Evolutionary conservation across 2,329 filamentous ascomycete species (phyloP).

Genomic region (Sarocladium oryzae): DNA sequence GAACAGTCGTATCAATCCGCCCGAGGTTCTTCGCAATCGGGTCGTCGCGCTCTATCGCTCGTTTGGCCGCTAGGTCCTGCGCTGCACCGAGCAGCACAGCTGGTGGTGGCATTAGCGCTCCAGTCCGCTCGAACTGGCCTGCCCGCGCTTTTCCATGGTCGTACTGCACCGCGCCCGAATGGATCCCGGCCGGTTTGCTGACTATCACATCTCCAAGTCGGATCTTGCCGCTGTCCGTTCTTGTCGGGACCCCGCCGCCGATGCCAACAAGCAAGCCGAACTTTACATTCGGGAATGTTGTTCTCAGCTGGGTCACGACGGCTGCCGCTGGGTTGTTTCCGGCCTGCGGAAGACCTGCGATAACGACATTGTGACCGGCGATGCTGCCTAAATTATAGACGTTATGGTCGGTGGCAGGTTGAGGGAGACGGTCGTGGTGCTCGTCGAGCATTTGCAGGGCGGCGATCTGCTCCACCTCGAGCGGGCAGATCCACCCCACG

Average conservation of each 20-base stretch:
- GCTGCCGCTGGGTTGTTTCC: conserved; percentile 23
- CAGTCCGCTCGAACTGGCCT: conserved; percentile 15
- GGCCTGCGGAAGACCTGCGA: conserved; percentile 24
- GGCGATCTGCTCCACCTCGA: conserved; percentile 20
- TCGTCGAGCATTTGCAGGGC: conserved; percentile 21
- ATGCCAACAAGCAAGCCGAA: conserved; percentile 18
- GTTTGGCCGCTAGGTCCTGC: conserved; percentile 10
- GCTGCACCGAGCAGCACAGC: conserved; percentile 14
- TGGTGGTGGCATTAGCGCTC: conserved; percentile 12
- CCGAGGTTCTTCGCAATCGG: background rate
- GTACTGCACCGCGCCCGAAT: conserved; percentile 15
- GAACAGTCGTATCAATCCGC: background rate
- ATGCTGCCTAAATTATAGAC: conserved; percentile 24
- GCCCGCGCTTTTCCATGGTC: conserved; percentile 15
- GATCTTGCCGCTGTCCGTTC: conserved; percentile 15
- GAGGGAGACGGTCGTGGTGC: conserved; percentile 13
- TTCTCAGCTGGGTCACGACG: conserved; percentile 25
- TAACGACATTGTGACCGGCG: conserved; percentile 24
- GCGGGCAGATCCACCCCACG: conserved; percentile 23
- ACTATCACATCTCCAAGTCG: conserved; percentile 19
- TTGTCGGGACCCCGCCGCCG: conserved; percentile 16
- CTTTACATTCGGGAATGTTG: conserved; percentile 24
- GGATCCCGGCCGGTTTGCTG: conserved; percentile 13
- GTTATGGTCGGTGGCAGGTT: conserved; percentile 10
- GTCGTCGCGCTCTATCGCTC: background rate